Evolutionary conservation across 2,329 filamentous ascomycete species (phyloP), one percentile per base, ranked within the genome.

Genomic region (Fusarium foetens): DNA sequence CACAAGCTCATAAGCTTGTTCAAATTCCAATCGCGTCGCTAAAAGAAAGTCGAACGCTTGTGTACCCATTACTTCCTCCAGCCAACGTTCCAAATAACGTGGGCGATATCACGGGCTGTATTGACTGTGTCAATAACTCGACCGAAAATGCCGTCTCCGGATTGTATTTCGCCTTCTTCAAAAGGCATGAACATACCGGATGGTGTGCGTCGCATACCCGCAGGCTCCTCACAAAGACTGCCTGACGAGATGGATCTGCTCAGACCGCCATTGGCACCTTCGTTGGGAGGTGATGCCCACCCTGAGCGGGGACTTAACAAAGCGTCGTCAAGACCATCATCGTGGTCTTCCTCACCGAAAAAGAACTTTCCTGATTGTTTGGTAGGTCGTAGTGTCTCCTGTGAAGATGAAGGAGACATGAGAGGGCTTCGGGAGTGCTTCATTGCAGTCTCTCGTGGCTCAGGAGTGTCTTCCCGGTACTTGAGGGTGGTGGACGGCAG

Each of bases 111-210:
- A 76, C 90, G 88, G 74, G 90, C 90, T 55, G 90, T 92, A 82
- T 92, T 92, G 81, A 92, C 89, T 76, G 93, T 95, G 82, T 97
- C 93, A 79, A 95, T 90, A 54, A 97, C 91, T 76, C 91, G 90
- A 68, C 93, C 92, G 78, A 97, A 88, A 61, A 97, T 86, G 51
- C 92, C 92, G 57, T 87, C 85, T 77, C 84, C 89, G 68, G 86
- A 84, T 51, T 81, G 86, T 79, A 81, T 84, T 72, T 94, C 93
- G 67, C 90, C 90, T 75, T 94, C 92, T 75, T 94, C 93, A 75
- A 91, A 92, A 12, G 94, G 93, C 92, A 97, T 95, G 76, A 97
- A 92, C 93, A 97, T 97, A 74, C 94, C 94, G 42, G 94, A 96
- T 55, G 90, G 86, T 25, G 94, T 97, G 74, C 94, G 88, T 70